Percentiles rank a stretch among this genome's conserved stretches.
Conservation (phyloP, 768 basidiomycete species). For the Holtermanniella nyarrowii region DNA sequence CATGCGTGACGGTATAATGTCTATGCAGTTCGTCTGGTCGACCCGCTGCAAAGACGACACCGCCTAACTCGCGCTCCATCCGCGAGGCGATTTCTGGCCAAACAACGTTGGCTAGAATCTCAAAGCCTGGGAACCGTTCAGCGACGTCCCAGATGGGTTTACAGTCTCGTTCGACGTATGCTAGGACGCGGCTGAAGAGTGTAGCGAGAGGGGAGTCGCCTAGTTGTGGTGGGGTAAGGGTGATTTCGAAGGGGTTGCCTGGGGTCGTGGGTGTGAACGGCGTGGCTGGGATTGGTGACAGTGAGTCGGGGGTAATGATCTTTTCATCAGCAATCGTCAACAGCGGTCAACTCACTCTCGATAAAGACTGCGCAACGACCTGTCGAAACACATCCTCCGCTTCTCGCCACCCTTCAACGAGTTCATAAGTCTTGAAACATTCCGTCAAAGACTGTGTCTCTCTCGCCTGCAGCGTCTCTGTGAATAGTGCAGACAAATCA, state of each 20-base stretch:
- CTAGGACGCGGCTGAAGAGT: constrained; percentile 69
- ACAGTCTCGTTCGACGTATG: constrained; percentile 42
- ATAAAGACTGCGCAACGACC: constrained; percentile 64
- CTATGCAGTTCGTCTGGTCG: constrained; percentile 80
- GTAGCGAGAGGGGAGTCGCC: constrained; percentile 56
- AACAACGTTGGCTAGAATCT: constrained; percentile 76
- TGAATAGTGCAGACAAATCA: constrained; percentile 75
- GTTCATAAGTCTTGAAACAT: constrained; percentile 39
- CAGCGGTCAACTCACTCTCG: constrained; percentile 49
- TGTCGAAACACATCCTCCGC: constrained; percentile 76
- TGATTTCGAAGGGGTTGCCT: constrained; percentile 46
- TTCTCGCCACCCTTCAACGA: constrained; percentile 67
- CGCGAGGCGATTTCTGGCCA: constrained; percentile 75
- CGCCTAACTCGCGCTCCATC: constrained; percentile 75
- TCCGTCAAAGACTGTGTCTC: constrained; percentile 12
- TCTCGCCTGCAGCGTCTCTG: constrained; percentile 46
- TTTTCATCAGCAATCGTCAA: constrained; percentile 33
- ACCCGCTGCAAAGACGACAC: constrained; percentile 77
- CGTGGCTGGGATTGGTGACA: constrained; percentile 60
- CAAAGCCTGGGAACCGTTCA: constrained; percentile 59
- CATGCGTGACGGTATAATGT: constrained; percentile 76
- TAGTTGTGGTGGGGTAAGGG: constrained; percentile 42
- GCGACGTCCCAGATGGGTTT: constrained; percentile 71
- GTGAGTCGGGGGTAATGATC: constrained; percentile 65
- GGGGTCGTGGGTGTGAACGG: constrained; percentile 56